phyloP scores from a whole-genome alignment of 805 yeast genomes.

The Brettanomyces nanus region DNA sequence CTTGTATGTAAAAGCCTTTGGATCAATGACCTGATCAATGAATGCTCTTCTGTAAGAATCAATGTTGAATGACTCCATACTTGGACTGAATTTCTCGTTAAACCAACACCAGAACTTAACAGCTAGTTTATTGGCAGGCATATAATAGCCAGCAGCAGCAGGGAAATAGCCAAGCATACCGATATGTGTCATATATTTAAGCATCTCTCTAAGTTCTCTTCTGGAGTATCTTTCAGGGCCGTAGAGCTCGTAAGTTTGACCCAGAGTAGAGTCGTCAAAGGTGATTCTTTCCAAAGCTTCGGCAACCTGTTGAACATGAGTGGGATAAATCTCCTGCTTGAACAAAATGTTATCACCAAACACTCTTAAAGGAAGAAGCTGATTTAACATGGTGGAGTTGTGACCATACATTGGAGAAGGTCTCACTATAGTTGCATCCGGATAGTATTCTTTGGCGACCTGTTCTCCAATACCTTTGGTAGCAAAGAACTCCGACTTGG shows the following conservation, averaged over 20 bases:
- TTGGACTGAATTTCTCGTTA: constrained; percentile 39
- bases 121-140: constrained; percentile 33
- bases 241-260: constrained; percentile 64
- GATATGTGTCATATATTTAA: constrained; percentile 39
- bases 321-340: constrained; percentile 61
- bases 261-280: constrained; percentile 72
- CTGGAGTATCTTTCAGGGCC: constrained; percentile 63
- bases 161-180: constrained; percentile 29
- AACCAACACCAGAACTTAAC: constrained; percentile 24
- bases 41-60: constrained; percentile 71
- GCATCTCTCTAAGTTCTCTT: constrained; percentile 60
- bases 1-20: constrained; percentile 50
- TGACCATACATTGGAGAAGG: constrained; percentile 77
- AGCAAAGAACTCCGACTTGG: constrained; percentile 64
- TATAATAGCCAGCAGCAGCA: constrained; percentile 28
- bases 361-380: constrained; percentile 45
- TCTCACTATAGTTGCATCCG: constrained; percentile 77
- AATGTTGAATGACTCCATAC: constrained; percentile 36
- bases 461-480: constrained; percentile 76
- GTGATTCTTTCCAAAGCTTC: constrained; percentile 71
- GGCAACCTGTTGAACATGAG: constrained; percentile 73
- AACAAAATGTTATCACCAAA: constrained; percentile 60
- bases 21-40: constrained; percentile 57
- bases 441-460: constrained; percentile 56
- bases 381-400: constrained; percentile 62